Percentiles rank a stretch among this genome's conserved stretches.
phyloP scores from a whole-genome alignment of 495 filamentous ascomycete species.

The Penicillium macrosclerotiorum region DNA sequence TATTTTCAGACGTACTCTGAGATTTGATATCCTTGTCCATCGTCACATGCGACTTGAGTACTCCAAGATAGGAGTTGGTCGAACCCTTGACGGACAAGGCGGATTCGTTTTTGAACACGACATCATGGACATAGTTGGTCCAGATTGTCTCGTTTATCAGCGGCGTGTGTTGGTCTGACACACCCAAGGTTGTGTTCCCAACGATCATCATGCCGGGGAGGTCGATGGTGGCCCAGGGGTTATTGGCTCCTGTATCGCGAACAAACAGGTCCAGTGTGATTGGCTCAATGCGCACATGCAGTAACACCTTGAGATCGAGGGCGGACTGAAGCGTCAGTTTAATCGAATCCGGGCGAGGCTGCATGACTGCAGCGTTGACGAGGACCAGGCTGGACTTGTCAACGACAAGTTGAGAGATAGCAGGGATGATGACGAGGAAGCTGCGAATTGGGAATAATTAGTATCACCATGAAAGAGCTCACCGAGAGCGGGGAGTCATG shows the following conservation, averaged over 20 bases:
- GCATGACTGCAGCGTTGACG: constrained; percentile 31
- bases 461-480: not conserved
- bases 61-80: constrained; percentile 36
- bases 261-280: constrained; percentile 34
- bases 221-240: constrained; percentile 25
- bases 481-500: not conserved
- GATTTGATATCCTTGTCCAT: constrained; percentile 38
- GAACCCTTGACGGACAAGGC: constrained; percentile 28
- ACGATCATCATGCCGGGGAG: constrained; percentile 28
- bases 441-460: constrained; percentile 16
- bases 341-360: constrained; percentile 32
- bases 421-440: constrained; percentile 43
- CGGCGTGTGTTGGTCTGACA: constrained; percentile 20
- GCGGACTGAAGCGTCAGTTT: constrained; percentile 33
- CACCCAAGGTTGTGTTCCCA: constrained; percentile 36
- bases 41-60: constrained; percentile 32
- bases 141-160: constrained; percentile 27
- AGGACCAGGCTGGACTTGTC: constrained; percentile 39
- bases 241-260: constrained; percentile 21
- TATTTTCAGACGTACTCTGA: constrained; percentile 24
- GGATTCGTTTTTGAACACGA: constrained; percentile 30
- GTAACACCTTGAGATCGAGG: constrained; percentile 32
- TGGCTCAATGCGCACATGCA: constrained; percentile 40
- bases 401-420: constrained; percentile 42
- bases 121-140: constrained; percentile 33